These are phyloP conservation scores for Pseudopithomyces chartarum DNA, from an alignment of 2,329 filamentous ascomycete genomes.

Conservation along the genomic window DNA sequence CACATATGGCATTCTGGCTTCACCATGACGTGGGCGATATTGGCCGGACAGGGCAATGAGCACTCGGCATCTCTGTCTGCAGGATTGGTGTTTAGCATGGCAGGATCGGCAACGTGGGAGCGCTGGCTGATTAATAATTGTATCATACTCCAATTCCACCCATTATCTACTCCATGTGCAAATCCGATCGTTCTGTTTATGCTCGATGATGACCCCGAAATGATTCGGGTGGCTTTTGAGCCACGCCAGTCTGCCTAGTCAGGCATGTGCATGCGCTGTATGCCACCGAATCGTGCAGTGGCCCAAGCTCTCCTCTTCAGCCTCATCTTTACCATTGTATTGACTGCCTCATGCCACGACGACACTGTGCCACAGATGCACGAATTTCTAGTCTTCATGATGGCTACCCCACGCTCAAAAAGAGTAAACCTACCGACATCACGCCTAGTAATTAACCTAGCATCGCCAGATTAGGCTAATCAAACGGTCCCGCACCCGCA, in stretches of 20 bases:
- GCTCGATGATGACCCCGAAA: neutral
- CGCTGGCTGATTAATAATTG: constrained; percentile 9
- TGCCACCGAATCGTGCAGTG: neutral
- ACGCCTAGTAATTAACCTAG: constrained; percentile 31
- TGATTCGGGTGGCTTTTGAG: neutral
- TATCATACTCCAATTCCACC: constrained; percentile 15
- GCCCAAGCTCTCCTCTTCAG: neutral
- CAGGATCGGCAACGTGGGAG: neutral
- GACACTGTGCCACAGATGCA: neutral
- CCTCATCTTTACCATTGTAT: neutral
- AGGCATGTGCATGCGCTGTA: neutral
- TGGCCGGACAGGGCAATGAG: neutral
- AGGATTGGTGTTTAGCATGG: neutral
- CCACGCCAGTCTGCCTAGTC: neutral
- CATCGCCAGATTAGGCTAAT: constrained; percentile 43
- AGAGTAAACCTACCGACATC: neutral
- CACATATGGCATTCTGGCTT: constrained; percentile 12
- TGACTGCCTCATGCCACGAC: neutral
- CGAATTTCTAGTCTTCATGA: neutral
- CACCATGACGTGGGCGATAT: constrained; percentile 31
- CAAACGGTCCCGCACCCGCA: constrained; percentile 12
- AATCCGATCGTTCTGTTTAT: neutral
- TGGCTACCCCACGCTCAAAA: neutral
- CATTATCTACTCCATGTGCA: no score
- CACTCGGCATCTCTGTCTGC: no score